These are phyloP conservation scores for Solanum rostratum DNA, from an alignment of 257 asterid genomes.

Conservation along the genomic window DNA sequence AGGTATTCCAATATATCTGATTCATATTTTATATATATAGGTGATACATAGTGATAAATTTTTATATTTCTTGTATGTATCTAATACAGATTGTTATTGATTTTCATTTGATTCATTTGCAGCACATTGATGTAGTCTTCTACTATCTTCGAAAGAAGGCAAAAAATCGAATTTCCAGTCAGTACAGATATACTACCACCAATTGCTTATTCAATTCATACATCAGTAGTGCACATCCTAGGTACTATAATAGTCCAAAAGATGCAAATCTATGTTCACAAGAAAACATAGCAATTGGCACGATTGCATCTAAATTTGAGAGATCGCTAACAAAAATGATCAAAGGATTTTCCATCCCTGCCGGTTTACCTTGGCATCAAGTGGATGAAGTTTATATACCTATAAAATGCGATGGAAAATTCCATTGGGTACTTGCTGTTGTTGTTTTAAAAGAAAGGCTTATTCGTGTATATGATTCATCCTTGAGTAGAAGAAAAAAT, in stretches of 20 bases:
- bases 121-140: not conserved
- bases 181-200: too few relatives aligned
- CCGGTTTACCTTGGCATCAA: not conserved
- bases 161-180: not conserved
- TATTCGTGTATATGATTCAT: not conserved
- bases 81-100: too few relatives aligned
- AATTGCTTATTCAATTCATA: too few relatives aligned
- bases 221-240: not conserved
- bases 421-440: not conserved
- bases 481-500: not conserved
- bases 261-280: too few relatives aligned
- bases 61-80: too few relatives aligned
- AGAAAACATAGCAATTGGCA: not conserved
- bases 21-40: too few relatives aligned
- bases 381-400: not conserved
- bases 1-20: not conserved
- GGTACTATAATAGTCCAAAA: not conserved
- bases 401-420: too few relatives aligned
- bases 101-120: not conserved
- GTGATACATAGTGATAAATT: too few relatives aligned
- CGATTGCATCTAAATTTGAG: not conserved
- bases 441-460: not conserved
- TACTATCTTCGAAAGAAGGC: too few relatives aligned
- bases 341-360: not conserved
- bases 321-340: too few relatives aligned